These are phyloP conservation scores for Gracilaria vermiculophylla DNA, from an alignment of 23 red algal species.

Conservation along the genomic window DNA sequence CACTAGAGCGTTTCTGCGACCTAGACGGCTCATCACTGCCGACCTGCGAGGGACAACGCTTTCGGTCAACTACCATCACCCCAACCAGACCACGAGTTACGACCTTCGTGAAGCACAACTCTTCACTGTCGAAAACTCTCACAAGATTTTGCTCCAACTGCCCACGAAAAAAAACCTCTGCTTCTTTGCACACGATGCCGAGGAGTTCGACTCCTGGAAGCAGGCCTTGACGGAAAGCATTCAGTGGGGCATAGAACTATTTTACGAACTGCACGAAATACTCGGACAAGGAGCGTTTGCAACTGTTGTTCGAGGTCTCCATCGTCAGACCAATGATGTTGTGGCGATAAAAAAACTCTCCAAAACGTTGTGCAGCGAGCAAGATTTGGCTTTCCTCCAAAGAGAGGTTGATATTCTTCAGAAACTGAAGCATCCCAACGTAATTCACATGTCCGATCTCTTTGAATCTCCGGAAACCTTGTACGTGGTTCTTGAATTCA, in stretches of 20 bases:
- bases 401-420: conserved; percentile 64
- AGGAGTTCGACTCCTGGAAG: conserved; percentile 44
- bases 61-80: conserved; percentile 5
- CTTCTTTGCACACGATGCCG: conserved; percentile 39
- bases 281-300: conserved; percentile 72
- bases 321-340: conserved; percentile 43
- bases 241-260: conserved; percentile 61
- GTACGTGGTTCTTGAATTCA: conserved; percentile 75
- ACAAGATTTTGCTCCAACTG: conserved; percentile 4
- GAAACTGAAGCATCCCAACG: conserved; percentile 54
- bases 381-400: conserved; percentile 64
- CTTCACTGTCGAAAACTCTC: not conserved
- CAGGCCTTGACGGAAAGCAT: conserved; percentile 20
- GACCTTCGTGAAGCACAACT: conserved; percentile 29
- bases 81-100: not conserved
- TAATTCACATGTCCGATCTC: conserved; percentile 62
- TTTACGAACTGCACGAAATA: conserved; percentile 52
- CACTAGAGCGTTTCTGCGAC: not conserved
- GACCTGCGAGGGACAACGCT: conserved; percentile 5
- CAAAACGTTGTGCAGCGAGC: conserved; percentile 48
- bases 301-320: conserved; percentile 48
- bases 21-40: not conserved
- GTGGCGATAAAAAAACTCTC: conserved; percentile 78
- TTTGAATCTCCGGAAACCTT: conserved; percentile 70
- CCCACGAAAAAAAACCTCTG: conserved; percentile 42